Percentiles rank a stretch among this genome's conserved stretches.
phyloP scores from a whole-genome alignment of 2,329 filamentous ascomycete genomes.

The Saccharata proteae region DNA sequence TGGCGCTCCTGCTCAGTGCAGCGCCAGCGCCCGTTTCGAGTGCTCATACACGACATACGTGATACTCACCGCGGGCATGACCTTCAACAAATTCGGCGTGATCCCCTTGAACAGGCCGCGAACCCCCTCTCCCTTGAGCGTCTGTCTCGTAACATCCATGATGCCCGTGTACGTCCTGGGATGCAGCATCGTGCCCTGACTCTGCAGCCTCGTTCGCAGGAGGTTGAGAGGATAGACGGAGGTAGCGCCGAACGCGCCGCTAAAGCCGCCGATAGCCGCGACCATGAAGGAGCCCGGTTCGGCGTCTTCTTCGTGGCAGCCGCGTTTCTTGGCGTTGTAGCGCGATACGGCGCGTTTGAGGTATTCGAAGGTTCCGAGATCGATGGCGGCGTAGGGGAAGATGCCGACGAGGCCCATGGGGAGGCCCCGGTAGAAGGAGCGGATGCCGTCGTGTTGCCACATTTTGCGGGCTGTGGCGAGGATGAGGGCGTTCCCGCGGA shows the following conservation, averaged over 20 bases:
- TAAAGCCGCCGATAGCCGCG: slow-evolving; percentile 79
- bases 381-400: slow-evolving; percentile 96
- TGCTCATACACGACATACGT: slow-evolving; percentile 32
- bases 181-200: slow-evolving; percentile 87
- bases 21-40: slow-evolving; percentile 23
- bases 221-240: slow-evolving; percentile 93
- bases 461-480: slow-evolving; percentile 75
- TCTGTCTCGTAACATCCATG: slow-evolving; percentile 75
- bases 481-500: slow-evolving; percentile 73
- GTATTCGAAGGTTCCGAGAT: slow-evolving; percentile 89
- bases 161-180: slow-evolving; percentile 84
- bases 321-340: slow-evolving; percentile 55
- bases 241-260: slow-evolving; percentile 83
- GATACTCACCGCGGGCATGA: slow-evolving; percentile 90
- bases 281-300: slow-evolving; percentile 70
- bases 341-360: slow-evolving; percentile 64
- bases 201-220: slow-evolving; percentile 80
- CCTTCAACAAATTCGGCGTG: slow-evolving; percentile 90
- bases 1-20: slow-evolving; percentile 19
- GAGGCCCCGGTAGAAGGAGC: slow-evolving; percentile 78
- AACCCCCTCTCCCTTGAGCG: slow-evolving; percentile 68
- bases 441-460: slow-evolving; percentile 62
- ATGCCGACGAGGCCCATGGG: slow-evolving; percentile 91
- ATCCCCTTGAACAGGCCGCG: slow-evolving; percentile 88
- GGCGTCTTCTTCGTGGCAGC: slow-evolving; percentile 70